Conservation (phyloP, 768 basidiomycete species). For the Candolleomyces aberdarensis region DNA sequence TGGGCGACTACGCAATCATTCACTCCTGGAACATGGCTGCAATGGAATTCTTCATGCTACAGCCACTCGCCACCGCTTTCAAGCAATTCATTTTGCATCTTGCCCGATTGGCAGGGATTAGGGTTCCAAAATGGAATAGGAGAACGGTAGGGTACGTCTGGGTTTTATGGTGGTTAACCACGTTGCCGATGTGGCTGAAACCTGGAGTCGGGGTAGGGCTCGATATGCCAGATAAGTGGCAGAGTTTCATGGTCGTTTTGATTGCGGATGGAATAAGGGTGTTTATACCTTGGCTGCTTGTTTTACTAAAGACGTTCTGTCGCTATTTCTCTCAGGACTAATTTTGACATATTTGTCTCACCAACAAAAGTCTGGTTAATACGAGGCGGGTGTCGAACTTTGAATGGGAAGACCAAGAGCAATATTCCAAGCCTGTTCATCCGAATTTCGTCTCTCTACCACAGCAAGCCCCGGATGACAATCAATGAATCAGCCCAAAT, state of each 20-base stretch:
- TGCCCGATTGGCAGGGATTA: neutral
- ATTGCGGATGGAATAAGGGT: neutral
- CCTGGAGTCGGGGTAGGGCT: conserved; percentile 7
- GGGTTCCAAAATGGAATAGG: neutral
- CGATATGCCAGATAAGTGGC: neutral
- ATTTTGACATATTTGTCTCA: too few species aligned
- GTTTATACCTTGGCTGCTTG: neutral
- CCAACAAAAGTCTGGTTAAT: too few species aligned
- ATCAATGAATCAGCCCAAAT: too few species aligned
- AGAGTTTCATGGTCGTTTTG: neutral
- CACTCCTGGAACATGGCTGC: conserved; percentile 16
- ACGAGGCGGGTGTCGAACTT: too few species aligned
- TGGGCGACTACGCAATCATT: conserved; percentile 26
- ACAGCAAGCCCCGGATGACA: too few species aligned
- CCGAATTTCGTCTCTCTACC: too few species aligned
- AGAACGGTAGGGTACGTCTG: conserved; percentile 10
- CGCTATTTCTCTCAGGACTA: too few species aligned
- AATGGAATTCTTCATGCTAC: conserved; percentile 26
- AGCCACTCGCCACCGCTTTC: conserved; percentile 25
- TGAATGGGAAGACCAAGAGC: too few species aligned
- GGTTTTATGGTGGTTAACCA: conserved; percentile 11
- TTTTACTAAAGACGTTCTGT: too few species aligned
- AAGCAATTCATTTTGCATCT: conserved; percentile 18
- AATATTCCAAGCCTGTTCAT: too few species aligned
- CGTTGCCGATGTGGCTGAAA: conserved; percentile 6